Evolutionary conservation across 2,329 filamentous ascomycete genomes (phyloP), one percentile per base, ranked within the genome.

Genomic region (Botryosphaeria agaves): DNA sequence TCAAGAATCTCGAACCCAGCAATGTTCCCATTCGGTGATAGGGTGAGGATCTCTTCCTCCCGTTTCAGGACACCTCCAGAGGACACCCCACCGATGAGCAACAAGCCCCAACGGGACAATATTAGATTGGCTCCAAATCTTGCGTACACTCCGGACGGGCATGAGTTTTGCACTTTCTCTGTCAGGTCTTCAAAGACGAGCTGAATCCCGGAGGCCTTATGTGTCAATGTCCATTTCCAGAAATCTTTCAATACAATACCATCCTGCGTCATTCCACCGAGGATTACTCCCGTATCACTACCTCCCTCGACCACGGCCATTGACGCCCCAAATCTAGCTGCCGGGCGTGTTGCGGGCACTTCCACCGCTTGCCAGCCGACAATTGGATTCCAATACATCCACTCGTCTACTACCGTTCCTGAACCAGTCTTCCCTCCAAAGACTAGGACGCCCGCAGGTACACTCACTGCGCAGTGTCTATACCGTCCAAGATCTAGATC

Each of bases 401-500:
- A 61, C 31, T 57, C 55, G 36, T 50, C 45, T 6, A 62, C 42
- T 4, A 56, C 49, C 29, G 46, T 44, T 16, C 57, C 57, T 38
- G 52, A 41, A 32, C 53, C 53, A 8, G 52, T 52, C 40, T 55
- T 61, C 26, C 60, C 60, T 24, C 61, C 60, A 35, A 57, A 61
- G 4, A 61, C 44, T 14, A 64, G 41, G 11, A 62, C 49, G 4
- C 51, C 53, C 16, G 45, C 41, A 43, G 41, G 42, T 20, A 70
- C 45, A 9, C 51, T 47, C 8, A 72, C 59, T 18, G 75, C 66
- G 34, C 70, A 69, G 45, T 94, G 87, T 30, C 87, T 66, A 52
- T 79, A 93, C 15, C 84, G 61, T 7, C 76, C 66, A n/a, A 59
- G 43, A 0, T 76, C 75, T n/a, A 93, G 59, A 41, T 70, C 64